A percentile compares a stretch with the other conserved stretches of the same genome.
Conservation (phyloP, 2,329 filamentous ascomycete genomes). For the Venturiaceae sp. region DNA sequence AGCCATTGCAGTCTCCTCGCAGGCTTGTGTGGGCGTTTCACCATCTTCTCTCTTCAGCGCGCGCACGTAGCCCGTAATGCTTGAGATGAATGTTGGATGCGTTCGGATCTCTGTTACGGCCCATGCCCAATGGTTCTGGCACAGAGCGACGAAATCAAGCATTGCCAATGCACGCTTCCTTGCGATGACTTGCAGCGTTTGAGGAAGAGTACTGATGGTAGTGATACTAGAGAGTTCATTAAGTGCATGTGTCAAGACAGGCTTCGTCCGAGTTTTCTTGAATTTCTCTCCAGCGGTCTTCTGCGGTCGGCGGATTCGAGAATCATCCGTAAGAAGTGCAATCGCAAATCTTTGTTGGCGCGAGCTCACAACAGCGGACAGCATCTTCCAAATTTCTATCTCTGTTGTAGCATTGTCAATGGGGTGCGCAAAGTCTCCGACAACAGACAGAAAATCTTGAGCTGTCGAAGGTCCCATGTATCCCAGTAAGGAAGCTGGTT, state of each 20-base stretch:
- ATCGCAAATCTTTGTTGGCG: constrained; percentile 95
- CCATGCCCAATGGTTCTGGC: constrained; percentile 95
- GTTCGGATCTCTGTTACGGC: constrained; percentile 71
- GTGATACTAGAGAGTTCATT: constrained; percentile 58
- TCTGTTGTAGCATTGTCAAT: constrained; percentile 56
- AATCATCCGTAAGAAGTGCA: constrained; percentile 79
- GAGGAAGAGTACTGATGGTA: constrained; percentile 38
- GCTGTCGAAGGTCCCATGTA: constrained; percentile 76
- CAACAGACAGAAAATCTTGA: constrained; percentile 70
- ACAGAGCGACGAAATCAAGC: constrained; percentile 76
- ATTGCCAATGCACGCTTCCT: constrained; percentile 51
- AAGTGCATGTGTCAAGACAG: constrained; percentile 67
- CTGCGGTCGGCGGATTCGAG: constrained; percentile 57
- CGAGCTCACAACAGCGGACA: constrained; percentile 77
- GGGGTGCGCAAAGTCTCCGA: constrained; percentile 69
- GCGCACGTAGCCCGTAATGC: constrained; percentile 55
- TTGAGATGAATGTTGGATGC: constrained; percentile 62
- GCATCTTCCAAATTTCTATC: constrained; percentile 69
- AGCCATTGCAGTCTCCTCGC: constrained; percentile 48
- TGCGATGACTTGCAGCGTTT: constrained; percentile 12
- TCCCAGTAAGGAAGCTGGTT: constrained; percentile 88
- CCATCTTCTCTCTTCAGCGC: constrained; percentile 42
- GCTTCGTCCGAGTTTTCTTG: constrained; percentile 29
- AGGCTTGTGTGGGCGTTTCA: constrained; percentile 15
- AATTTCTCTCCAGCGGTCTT: background rate